phyloP scores from a whole-genome alignment of 2,329 filamentous ascomycete species.

The Scedosporium boydii region DNA sequence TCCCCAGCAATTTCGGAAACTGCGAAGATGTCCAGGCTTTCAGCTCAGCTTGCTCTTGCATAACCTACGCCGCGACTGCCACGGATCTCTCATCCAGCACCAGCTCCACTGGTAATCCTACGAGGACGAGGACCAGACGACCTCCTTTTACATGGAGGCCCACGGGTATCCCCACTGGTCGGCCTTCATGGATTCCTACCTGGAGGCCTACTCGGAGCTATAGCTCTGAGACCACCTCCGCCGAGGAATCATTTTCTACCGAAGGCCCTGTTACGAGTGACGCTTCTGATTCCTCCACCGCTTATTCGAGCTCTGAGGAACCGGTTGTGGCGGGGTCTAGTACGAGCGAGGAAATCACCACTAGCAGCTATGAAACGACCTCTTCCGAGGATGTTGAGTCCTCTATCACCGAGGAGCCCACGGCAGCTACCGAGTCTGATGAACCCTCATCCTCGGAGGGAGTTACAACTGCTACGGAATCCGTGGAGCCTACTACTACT shows the following conservation, averaged over 20 bases:
- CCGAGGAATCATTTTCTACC: background rate
- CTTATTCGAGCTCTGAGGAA: too few species aligned
- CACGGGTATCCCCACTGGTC: too few species aligned
- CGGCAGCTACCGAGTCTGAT: background rate
- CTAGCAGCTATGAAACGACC: too few species aligned
- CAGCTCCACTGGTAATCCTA: background rate
- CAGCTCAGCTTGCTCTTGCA: constrained; percentile 59
- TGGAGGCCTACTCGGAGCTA: background rate
- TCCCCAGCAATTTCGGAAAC: constrained; percentile 18
- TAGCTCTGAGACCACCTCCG: background rate
- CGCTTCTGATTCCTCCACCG: too few species aligned
- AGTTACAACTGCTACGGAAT: background rate
- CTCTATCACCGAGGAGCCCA: background rate
- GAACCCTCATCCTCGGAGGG: background rate
- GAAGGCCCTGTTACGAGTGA: background rate
- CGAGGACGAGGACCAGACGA: background rate
- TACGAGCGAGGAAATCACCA: background rate
- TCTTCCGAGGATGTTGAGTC: background rate
- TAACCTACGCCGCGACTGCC: constrained; percentile 29
- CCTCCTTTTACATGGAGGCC: background rate
- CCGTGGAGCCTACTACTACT: background rate
- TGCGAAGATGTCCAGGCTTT: constrained; percentile 42
- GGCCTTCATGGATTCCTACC: background rate
- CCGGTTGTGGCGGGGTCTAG: background rate
- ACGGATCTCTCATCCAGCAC: constrained; percentile 3